Base-by-base conservation (phyloP, 495 filamentous ascomycete species). In the Penicillium goetzii region DNA sequence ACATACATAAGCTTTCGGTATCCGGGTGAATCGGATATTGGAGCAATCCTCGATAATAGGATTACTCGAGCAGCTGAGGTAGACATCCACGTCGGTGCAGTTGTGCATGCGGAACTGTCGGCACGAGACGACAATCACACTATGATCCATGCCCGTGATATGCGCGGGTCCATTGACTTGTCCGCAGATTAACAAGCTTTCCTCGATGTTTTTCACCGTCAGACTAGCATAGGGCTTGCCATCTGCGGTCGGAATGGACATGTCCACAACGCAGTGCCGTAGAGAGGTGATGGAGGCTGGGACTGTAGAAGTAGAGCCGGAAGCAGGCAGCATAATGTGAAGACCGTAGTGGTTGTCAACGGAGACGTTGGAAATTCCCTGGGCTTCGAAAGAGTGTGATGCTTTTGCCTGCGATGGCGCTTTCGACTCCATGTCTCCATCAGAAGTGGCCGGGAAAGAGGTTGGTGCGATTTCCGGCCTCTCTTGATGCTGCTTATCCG, bases 31-130 rank as follows among this genome's bases (percentile, higher is more conserved):
- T 40, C 88, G 80, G 69, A 99, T 83, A 47, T 81, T 82, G 40
- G 75, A 84, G 68, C 93, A 97, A 63, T 92, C 89, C 73, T 99
- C 96, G 55, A 99, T 94, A 64, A 99, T 96, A 2, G 96, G 96
- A 59, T 91, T 86, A 68, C 91, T 95, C 0, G 81, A 78, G 68
- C 90, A 92, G 58, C 87, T 85, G 49, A 98, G 81, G 73, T 97
- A 98, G 36, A 99, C 79, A 60, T 91, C 87, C 12, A 92, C 88
- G 56, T 91, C 82, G 32, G 78, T 80, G 69, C 91, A 95, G 58
- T 93, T 87, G 66, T 99, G 96, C 81, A 99, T 92, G 19, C 96
- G 85, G 68, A 97, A 89, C 71, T 99, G 96, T 17, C 90, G 83
- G 53, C 89, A 89, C 4, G 85, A 80, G 1, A 96, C 85, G 11